phyloP scores from a whole-genome alignment of 805 yeast species.

The Isabelozyma heimii region DNA sequence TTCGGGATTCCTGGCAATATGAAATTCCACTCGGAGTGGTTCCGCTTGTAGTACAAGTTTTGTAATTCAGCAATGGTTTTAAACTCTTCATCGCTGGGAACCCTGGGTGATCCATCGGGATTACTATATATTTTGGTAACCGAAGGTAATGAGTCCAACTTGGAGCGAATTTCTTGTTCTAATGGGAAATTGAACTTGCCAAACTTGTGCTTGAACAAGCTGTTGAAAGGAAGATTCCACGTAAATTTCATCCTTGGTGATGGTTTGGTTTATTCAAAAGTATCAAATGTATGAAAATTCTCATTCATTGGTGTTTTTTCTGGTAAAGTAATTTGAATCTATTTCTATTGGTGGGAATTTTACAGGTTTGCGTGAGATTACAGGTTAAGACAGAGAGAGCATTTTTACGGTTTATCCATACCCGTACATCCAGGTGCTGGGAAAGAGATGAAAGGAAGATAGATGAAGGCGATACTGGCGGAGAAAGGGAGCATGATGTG shows the following conservation, averaged over 20 bases:
- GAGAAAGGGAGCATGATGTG: too few species aligned
- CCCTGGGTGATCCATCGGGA: conserved; percentile 72
- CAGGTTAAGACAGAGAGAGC: neutral
- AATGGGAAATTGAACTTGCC: conserved; percentile 44
- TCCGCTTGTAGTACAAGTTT: conserved; percentile 53
- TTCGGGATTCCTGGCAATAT: conserved; percentile 47
- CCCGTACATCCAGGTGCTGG: too few species aligned
- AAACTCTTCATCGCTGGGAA: conserved; percentile 68
- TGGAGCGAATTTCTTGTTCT: conserved; percentile 61
- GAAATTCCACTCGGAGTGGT: conserved; percentile 50
- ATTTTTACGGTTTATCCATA: too few species aligned
- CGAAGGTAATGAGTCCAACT: conserved; percentile 61
- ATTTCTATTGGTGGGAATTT: conserved; percentile 1
- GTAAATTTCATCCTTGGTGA: conserved; percentile 33
- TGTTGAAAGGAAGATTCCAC: conserved; percentile 38
- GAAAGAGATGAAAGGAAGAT: too few species aligned
- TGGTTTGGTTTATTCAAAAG: neutral
- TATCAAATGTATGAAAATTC: neutral
- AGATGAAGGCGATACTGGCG: too few species aligned
- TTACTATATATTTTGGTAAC: conserved; percentile 67
- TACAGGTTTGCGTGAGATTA: neutral
- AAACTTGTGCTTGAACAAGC: conserved; percentile 35
- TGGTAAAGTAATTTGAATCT: neutral
- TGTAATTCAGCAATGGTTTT: conserved; percentile 72
- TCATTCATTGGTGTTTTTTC: neutral